Base-by-base conservation (phyloP, 2,329 filamentous ascomycete genomes). In the Dothistroma pini region DNA sequence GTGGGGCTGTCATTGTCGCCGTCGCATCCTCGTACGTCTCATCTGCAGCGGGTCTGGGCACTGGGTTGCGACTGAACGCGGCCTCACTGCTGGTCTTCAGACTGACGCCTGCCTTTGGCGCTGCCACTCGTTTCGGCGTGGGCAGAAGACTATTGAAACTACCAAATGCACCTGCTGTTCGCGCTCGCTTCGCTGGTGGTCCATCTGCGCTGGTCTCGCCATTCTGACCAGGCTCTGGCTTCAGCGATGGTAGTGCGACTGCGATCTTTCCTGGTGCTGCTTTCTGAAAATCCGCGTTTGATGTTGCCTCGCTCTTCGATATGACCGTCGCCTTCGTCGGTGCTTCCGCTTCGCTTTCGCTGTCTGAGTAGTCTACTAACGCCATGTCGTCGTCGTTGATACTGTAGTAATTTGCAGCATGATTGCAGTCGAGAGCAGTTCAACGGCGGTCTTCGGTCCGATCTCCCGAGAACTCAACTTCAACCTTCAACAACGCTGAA, bases 141-240 rank as follows among this genome's bases (percentile, higher is more conserved):
- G 93, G 93, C 21, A 97, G 82, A 67, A 96, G 86, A 1, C 91
- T 87, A 73, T 93, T 95, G 79, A 97, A 95, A 2, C 88, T 89
- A 56, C 89, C 84, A 69, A 96, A 93, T 4, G 84, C 86, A 3
- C 83, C 83, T 8, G 81, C 83, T 1, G 84, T 84, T 54, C 86
- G 86, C 19, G 84, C 81, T 62, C 88, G 87, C 73, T 96, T 96
- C 0, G 88, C 81, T 0, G 89, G 88, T 0, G 88, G 88, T 48
- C 80, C 80, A 29, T 82, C 80, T 44, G 59, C 48, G 58, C 74
- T 76, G 25, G 76, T 73, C 21, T 76, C 73, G 10, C 74, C 66
- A 3, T 69, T 72, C 12, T 77, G 73, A 54, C 77, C 75, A 25
- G 73, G 68, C 2, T 76, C 70, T 44, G 75, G 69, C 16, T 80